Conservation (phyloP, 768 basidiomycete species). For the Hirschioporus abietinus region DNA sequence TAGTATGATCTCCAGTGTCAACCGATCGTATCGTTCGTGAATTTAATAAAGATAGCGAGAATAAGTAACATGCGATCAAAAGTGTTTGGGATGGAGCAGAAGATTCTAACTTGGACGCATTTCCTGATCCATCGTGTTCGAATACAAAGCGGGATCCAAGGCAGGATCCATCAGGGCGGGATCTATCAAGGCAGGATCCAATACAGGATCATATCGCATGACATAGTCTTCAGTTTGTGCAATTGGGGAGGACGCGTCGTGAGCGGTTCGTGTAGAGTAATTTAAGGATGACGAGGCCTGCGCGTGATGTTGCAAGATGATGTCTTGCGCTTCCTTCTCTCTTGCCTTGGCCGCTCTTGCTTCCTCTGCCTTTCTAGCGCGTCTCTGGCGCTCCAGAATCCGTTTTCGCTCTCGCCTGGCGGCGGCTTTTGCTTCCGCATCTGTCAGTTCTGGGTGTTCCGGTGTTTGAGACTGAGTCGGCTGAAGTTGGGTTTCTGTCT, state of each 20-base stretch:
- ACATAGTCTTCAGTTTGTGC: neutral
- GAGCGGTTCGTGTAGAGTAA: neutral
- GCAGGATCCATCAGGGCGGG: neutral
- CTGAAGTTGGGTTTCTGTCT: neutral
- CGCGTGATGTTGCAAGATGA: neutral
- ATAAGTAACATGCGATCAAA: neutral
- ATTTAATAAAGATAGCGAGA: neutral
- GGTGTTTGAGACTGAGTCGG: neutral
- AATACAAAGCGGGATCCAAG: neutral
- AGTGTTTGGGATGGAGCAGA: neutral
- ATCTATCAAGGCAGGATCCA: neutral
- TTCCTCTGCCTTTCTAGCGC: slow-evolving; percentile 12
- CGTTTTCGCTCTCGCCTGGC: slow-evolving; percentile 12
- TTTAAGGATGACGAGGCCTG: neutral
- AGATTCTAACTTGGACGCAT: neutral
- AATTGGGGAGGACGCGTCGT: neutral
- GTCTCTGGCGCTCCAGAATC: slow-evolving; percentile 10
- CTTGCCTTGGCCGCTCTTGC: slow-evolving; percentile 7
- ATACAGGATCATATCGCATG: neutral
- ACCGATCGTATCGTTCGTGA: neutral
- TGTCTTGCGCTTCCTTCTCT: neutral
- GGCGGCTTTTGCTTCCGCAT: slow-evolving; percentile 10
- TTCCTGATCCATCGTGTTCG: neutral
- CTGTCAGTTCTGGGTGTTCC: neutral
- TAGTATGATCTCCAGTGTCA: neutral